Percentiles rank a stretch among this genome's conserved stretches.
phyloP scores from a whole-genome alignment of 345 rosid species.

The Balakata baccata region DNA sequence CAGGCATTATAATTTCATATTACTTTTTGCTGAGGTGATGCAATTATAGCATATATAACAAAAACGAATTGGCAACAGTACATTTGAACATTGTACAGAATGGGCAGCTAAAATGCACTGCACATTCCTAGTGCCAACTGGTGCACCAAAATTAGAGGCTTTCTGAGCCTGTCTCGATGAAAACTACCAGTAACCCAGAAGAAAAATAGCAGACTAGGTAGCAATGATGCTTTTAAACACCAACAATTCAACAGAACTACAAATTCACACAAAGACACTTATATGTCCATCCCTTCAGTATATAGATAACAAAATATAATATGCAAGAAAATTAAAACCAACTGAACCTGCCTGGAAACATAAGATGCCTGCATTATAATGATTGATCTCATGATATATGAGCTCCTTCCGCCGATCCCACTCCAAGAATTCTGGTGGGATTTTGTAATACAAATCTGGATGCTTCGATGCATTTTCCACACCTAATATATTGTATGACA shows the following conservation, averaged over 20 bases:
- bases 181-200: neutral
- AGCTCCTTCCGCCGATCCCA: slow-evolving; percentile 31
- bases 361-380: slow-evolving; percentile 27
- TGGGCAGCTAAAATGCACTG: neutral
- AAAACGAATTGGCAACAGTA: neutral
- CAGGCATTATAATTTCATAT: neutral
- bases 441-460: slow-evolving; percentile 23
- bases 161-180: neutral
- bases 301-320: neutral
- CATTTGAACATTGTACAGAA: neutral
- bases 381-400: slow-evolving; percentile 23
- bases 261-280: neutral
- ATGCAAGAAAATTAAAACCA: slow-evolving; percentile 4
- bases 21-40: neutral
- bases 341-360: slow-evolving; percentile 31
- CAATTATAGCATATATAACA: neutral
- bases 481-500: slow-evolving; percentile 29
- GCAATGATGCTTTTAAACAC: neutral
- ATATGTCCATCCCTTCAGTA: neutral
- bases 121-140: neutral
- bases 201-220: neutral
- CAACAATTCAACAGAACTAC: neutral
- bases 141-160: neutral
- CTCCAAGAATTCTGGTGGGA: slow-evolving; percentile 27
- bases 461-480: slow-evolving; percentile 30